phyloP scores from a whole-genome alignment of 257 asterid genomes.

The Lantana camara region DNA sequence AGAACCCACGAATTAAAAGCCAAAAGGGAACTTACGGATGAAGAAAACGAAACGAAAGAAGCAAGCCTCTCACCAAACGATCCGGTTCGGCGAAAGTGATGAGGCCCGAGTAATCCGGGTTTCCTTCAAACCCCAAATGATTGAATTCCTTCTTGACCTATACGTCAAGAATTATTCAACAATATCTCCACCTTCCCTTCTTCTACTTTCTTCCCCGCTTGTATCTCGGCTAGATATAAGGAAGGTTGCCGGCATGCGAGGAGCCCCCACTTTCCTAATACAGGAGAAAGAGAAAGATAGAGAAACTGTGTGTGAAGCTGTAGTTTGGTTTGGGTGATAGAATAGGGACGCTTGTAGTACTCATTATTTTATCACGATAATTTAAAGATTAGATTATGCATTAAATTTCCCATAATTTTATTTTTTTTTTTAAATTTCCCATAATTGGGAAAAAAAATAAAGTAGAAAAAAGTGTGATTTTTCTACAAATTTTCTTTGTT shows the following conservation, averaged over 20 bases:
- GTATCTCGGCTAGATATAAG: constrained; percentile 35
- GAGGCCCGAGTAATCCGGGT: constrained; percentile 4
- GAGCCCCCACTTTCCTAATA: constrained; percentile 29
- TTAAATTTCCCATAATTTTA: background rate
- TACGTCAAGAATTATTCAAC: constrained; percentile 3
- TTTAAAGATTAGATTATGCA: background rate
- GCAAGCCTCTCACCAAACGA: constrained; percentile 19
- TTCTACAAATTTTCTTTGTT: too few relatives aligned
- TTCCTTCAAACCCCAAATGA: constrained; percentile 25
- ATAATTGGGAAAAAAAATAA: background rate
- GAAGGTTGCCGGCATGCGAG: constrained; percentile 33
- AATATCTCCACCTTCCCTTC: background rate
- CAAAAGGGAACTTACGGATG: constrained; percentile 22
- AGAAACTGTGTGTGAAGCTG: constrained; percentile 13
- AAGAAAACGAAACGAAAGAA: constrained; percentile 10
- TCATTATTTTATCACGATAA: background rate
- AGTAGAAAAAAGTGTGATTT: background rate
- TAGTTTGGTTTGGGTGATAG: background rate
- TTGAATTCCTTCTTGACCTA: background rate
- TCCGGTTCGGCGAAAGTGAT: constrained; percentile 5
- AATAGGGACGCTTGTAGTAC: background rate
- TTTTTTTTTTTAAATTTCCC: background rate
- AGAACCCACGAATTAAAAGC: background rate
- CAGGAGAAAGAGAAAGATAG: constrained; percentile 2
- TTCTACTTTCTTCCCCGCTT: constrained; percentile 15